Evolutionary conservation across 2,329 filamentous ascomycete species (phyloP).

Genomic region (Drechslera avenae): DNA sequence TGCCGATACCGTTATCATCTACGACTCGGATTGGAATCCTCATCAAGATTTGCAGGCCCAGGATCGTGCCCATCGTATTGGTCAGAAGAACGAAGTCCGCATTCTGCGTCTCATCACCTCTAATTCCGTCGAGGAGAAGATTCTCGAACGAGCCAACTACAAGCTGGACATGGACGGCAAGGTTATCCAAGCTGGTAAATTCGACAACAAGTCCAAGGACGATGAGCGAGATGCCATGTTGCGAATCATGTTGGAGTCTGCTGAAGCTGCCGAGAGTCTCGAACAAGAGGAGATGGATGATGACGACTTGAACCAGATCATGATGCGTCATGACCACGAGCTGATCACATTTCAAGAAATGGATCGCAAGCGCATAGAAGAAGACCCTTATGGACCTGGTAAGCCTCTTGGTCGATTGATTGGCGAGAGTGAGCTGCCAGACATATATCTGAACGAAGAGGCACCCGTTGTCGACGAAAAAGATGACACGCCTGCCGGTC

Average conservation of each 20-base stretch:
- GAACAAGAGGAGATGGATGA: conserved; percentile 99
- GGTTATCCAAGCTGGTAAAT: conserved; percentile 98
- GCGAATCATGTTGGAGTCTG: conserved; percentile 86
- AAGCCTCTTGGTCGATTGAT: conserved; percentile 79
- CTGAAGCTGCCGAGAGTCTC: conserved; percentile 69
- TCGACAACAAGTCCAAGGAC: conserved; percentile 99
- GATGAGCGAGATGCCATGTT: conserved; percentile 98
- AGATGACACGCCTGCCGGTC: conserved; percentile 73
- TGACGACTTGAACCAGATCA: conserved; percentile 92
- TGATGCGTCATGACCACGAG: conserved; percentile 86
- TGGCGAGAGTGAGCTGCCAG: conserved; percentile 84
- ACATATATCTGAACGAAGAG: conserved; percentile 90
- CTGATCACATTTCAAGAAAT: conserved; percentile 78
- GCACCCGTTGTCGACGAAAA: conserved; percentile 79
- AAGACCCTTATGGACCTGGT: conserved; percentile 72
- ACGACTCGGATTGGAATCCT: conserved; percentile 99
- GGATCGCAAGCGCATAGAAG: conserved; percentile 73
- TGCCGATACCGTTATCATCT: conserved; percentile 98
- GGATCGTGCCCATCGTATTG: conserved; percentile 99
- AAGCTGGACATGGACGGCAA: conserved; percentile 99
- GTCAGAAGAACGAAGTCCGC: conserved; percentile 98
- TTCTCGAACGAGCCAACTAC: conserved; percentile 92
- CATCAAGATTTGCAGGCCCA: conserved; percentile 99
- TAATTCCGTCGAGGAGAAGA: conserved; percentile 98
- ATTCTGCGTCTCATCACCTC: conserved; percentile 95